Conservation (phyloP, 805 yeast genomes). For the Cephaloascus fragrans region DNA sequence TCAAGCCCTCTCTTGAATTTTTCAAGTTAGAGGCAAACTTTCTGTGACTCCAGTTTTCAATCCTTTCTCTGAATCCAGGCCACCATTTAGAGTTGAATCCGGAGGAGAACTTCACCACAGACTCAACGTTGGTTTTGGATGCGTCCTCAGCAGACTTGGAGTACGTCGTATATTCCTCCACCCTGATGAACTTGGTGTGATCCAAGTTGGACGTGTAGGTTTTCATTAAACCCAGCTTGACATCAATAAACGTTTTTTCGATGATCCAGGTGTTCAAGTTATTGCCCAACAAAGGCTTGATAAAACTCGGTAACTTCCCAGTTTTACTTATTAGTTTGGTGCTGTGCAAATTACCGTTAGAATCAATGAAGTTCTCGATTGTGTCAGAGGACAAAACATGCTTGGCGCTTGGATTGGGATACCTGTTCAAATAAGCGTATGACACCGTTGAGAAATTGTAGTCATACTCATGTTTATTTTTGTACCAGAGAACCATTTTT, state of each 20-base stretch:
- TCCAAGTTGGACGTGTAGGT: slow-evolving; percentile 80
- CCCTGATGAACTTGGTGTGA: slow-evolving; percentile 65
- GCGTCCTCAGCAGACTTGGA: slow-evolving; percentile 18
- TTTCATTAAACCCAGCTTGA: slow-evolving; percentile 37
- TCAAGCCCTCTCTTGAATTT: slow-evolving; percentile 63
- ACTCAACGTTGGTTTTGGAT: slow-evolving; percentile 40
- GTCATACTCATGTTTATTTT: slow-evolving; percentile 43
- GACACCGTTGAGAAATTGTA: slow-evolving; percentile 67
- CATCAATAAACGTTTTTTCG: slow-evolving; percentile 70
- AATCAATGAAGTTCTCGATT: slow-evolving; percentile 46
- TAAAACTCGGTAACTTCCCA: slow-evolving; percentile 77
- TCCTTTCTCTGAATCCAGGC: slow-evolving; percentile 54
- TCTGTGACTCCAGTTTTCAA: slow-evolving; percentile 74
- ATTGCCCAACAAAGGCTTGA: slow-evolving; percentile 63
- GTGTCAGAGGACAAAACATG: slow-evolving; percentile 85
- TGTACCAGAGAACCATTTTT: slow-evolving; percentile 63
- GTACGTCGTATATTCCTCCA: slow-evolving; percentile 69
- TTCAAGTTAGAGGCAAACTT: slow-evolving; percentile 59
- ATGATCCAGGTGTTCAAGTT: slow-evolving; percentile 72
- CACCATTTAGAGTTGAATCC: slow-evolving; percentile 40
- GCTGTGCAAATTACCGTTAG: slow-evolving; percentile 55
- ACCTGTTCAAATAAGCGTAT: slow-evolving; percentile 65
- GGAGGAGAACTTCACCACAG: slow-evolving; percentile 60
- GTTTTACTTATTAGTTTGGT: slow-evolving; percentile 68
- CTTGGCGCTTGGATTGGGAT: slow-evolving; percentile 71